Percentiles rank a stretch among this genome's conserved stretches.
These are phyloP conservation scores for Acer yangbiense DNA, from an alignment of 345 rosid species.

Conservation along the genomic window DNA sequence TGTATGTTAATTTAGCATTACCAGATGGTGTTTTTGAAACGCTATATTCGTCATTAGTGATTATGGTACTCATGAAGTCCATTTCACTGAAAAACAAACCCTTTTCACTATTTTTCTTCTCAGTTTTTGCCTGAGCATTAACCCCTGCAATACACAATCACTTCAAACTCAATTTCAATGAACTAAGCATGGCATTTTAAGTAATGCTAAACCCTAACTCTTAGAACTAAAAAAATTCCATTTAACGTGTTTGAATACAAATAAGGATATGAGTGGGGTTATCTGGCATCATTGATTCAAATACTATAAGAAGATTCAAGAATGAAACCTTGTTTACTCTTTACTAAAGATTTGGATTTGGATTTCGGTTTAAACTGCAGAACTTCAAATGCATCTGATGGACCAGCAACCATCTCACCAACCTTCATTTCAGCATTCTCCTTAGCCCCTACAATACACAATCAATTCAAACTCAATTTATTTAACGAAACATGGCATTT, in stretches of 20 bases:
- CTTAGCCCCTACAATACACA: conserved; percentile 48
- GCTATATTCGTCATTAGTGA: conserved; percentile 56
- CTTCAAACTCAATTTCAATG: conserved; percentile 2
- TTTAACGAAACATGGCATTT: not conserved
- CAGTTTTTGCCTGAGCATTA: conserved; percentile 27
- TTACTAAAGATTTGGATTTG: not conserved
- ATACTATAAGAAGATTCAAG: not conserved
- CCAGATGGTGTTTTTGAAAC: conserved; percentile 53
- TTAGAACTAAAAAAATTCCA: not conserved
- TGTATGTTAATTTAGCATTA: conserved; percentile 29
- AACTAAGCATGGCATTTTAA: not conserved
- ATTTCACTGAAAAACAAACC: conserved; percentile 42
- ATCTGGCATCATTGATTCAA: not conserved
- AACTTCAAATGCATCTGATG: conserved; percentile 84
- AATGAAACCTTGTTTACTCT: conserved; percentile 5
- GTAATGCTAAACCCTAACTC: not conserved
- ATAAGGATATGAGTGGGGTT: not conserved
- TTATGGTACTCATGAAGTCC: conserved; percentile 62
- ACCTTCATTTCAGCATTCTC: conserved; percentile 47
- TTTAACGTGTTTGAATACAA: not conserved
- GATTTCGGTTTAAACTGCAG: conserved; percentile 32
- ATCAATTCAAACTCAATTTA: conserved; percentile 36
- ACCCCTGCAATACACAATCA: conserved; percentile 46
- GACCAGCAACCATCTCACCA: conserved; percentile 61
- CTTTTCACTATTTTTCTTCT: conserved; percentile 33